Evolutionary conservation across 1,284 basidiomycete species (phyloP).

Genomic region (Microbotryum lychnidis-dioicae): DNA sequence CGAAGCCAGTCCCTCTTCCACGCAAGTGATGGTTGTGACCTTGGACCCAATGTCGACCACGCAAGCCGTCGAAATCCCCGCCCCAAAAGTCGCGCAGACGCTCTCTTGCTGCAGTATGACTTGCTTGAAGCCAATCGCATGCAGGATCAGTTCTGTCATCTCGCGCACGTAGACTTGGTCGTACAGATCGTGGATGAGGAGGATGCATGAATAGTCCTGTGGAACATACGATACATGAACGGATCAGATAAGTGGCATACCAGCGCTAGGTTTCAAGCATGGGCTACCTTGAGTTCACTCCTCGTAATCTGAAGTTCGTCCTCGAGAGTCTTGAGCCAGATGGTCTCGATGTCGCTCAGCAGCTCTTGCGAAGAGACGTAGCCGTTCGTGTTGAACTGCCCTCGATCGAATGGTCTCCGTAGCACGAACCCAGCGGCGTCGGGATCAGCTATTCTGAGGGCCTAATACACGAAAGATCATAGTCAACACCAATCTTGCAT

Average conservation of each 20-base stretch:
- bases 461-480: conserved; percentile 45
- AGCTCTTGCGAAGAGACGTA: conserved; percentile 61
- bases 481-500: not conserved
- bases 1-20: conserved; percentile 87
- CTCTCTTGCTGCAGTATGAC: conserved; percentile 89
- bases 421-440: conserved; percentile 57
- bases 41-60: conserved; percentile 89
- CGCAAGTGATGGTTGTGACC: conserved; percentile 78
- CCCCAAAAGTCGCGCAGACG: conserved; percentile 86
- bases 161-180: conserved; percentile 75
- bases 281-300: conserved; percentile 55
- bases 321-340: conserved; percentile 55
- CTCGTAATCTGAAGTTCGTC: conserved; percentile 56
- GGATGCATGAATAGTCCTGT: conserved; percentile 75
- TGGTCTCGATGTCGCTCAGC: conserved; percentile 65
- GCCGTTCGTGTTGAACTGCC: conserved; percentile 68
- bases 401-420: conserved; percentile 67
- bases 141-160: conserved; percentile 65
- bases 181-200: conserved; percentile 89
- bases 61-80: conserved; percentile 87
- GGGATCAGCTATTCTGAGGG: conserved; percentile 62
- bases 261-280: not conserved
- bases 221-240: conserved; percentile 2
- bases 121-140: conserved; percentile 82
- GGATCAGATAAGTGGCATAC: not conserved